Base-by-base conservation (phyloP, 495 filamentous ascomycete genomes). In the Penicillium daleae region DNA sequence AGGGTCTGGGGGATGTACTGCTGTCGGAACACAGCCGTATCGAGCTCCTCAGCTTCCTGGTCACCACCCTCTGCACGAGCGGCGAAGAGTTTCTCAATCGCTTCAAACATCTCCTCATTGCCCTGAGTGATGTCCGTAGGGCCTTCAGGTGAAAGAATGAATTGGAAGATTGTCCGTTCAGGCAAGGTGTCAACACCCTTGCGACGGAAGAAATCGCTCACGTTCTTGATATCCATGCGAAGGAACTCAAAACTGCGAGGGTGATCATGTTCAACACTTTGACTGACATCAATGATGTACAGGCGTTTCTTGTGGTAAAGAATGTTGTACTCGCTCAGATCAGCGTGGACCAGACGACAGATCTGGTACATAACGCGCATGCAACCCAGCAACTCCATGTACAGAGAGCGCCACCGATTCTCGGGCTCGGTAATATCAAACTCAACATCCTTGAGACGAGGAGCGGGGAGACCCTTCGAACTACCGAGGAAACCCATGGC, bases 211-310 rank as follows among this genome's bases (percentile, higher is more conserved):
- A 95, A 99, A 70, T 96, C 92, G 46, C 84, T 87, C 3, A 95
- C 85, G 68, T 99, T 99, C 82, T 97, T 97, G 75, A 98, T 90
- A 74, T 99, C 95, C 92, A 96, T 97, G 21, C 93, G 86, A 61
- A 98, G 78, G 73, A 99, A 98, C 72, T 97, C 92, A 21, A 96
- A 81, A 33, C 89, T 92, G 61, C 90, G 83, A 2, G 95, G 94
- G 75, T 99, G 95, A 60, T 98, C 92, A 71, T 97, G 93, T 78
- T 97, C 95, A 29, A 99, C 95, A 68, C 88, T 92, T 75, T 99
- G 95, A 65, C 92, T 96, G 48, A 99, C 95, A 79, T 99, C 95
- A 67, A 99, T 99, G 70, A 99, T 88, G 82, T 90, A 96, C 0
- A 97, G 83, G 66, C 88, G 87, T 49, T 85, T 81, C 66, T 93